Base-by-base conservation (phyloP, 2,329 filamentous ascomycete genomes). In the Emmonsiellopsis sp. region DNA sequence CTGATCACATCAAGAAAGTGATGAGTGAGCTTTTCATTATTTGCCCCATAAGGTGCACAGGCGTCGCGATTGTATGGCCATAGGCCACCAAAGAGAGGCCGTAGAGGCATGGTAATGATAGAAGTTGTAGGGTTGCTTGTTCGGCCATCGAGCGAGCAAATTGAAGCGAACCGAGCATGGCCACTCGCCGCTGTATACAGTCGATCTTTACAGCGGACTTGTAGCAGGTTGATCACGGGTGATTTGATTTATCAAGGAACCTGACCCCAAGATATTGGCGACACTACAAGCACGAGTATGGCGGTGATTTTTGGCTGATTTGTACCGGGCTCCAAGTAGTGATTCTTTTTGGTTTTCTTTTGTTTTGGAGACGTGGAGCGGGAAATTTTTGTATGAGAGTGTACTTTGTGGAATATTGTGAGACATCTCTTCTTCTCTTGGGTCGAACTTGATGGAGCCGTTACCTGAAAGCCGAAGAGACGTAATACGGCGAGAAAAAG, bases 371-470 rank as follows among this genome's bases (percentile, higher is more conserved):
- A 37, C 38, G 49, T 16, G 50, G 16, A 41, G 20, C 32, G 52
- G 34, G 16, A 38, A 31, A 37, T 44, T 43, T 49, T 49, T 40
- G 34, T 50, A 38, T 43, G 30, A 47, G 13, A 50, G 7, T 43
- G 20, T 26, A 26, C 20, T 26, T 26, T 26, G 34, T 42, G 52
- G 41, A 53, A 50, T 44, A 40, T 50, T 54, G 52, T 44, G 30
- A 7, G 48, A 49, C 20, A 35, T 52, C 49, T 54, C 50, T 47
- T 42, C 41, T 54, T 43, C 26, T 59, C 34, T 40, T 49, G 35
- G 61, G 62, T 60, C 67, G 69, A 66, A 69, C 66, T 69, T 65
- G 66, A 67, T 63, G 68, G 67, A 66, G 68, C 70, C 70, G 53
- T 72, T 72, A 72, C 67, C 64, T 67, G 65, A 61, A 26, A 63